A percentile compares a stretch with the other conserved stretches of the same genome.
phyloP scores from a whole-genome alignment of 2,329 filamentous ascomycete species.

The Pseudophaeomoniella oleicola region DNA sequence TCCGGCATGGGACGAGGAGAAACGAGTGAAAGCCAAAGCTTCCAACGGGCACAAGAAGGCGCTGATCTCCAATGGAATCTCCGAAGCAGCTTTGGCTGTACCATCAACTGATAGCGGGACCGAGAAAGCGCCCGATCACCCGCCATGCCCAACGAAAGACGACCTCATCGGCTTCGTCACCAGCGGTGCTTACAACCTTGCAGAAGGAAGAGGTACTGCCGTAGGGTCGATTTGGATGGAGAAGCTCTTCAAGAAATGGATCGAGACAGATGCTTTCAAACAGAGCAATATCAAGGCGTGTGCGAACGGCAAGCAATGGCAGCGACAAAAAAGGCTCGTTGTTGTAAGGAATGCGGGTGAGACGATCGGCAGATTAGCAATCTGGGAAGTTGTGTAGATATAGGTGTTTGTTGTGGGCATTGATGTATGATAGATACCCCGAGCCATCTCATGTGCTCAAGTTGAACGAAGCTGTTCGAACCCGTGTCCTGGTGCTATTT shows the following conservation, averaged over 20 bases:
- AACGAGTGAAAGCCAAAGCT: slow-evolving; percentile 1
- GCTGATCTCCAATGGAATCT: slow-evolving; percentile 8
- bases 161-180: slow-evolving; percentile 87
- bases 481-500: too few species aligned
- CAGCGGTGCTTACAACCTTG: slow-evolving; percentile 68
- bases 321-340: slow-evolving; percentile 34
- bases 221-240: slow-evolving; percentile 55
- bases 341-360: slow-evolving; percentile 73
- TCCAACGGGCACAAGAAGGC: slow-evolving; percentile 22
- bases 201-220: slow-evolving; percentile 59
- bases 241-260: slow-evolving; percentile 36
- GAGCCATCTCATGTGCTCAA: too few species aligned
- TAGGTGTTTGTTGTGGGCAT: background rate
- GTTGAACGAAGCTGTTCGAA: too few species aligned
- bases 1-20: background rate
- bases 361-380: slow-evolving; percentile 60
- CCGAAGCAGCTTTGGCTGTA: slow-evolving; percentile 18
- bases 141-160: slow-evolving; percentile 52
- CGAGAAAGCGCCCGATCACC: slow-evolving; percentile 20
- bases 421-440: too few species aligned
- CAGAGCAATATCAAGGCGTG: background rate
- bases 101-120: slow-evolving; percentile 29
- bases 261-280: slow-evolving; percentile 1
- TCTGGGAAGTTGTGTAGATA: slow-evolving; percentile 44
- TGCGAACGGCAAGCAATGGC: slow-evolving; percentile 5